Percentiles rank a stretch among this genome's conserved stretches.
Conservation (phyloP, 2,329 filamentous ascomycete species). For the Microcera coccophila region DNA sequence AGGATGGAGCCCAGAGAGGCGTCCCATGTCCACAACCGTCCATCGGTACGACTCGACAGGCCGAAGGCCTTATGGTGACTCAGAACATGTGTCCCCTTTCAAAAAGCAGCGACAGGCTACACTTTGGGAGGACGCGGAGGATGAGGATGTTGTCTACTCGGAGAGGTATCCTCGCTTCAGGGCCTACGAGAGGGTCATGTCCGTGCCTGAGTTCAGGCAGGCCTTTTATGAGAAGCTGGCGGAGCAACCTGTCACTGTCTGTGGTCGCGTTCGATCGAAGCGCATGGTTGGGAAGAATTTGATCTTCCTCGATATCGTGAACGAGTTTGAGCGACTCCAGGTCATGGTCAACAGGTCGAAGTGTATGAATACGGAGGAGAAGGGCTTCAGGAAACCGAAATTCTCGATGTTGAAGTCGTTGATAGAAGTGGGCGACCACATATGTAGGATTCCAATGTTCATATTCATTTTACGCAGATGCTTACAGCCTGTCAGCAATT, state of each 20-base stretch:
- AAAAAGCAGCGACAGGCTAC: constrained; percentile 34
- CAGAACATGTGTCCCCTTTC: constrained; percentile 32
- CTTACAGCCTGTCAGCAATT: constrained; percentile 50
- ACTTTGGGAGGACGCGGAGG: constrained; percentile 31
- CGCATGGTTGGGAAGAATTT: constrained; percentile 72
- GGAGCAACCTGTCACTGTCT: constrained; percentile 27
- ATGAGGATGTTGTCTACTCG: constrained; percentile 33
- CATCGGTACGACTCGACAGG: constrained; percentile 2
- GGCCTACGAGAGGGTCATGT: constrained; percentile 24
- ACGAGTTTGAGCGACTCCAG: constrained; percentile 70
- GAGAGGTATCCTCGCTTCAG: constrained; percentile 36
- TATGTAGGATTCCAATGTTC: constrained; percentile 56
- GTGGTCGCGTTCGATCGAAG: constrained; percentile 68
- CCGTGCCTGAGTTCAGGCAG: constrained; percentile 35
- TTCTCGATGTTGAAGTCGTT: constrained; percentile 62
- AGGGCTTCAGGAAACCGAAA: constrained; percentile 32
- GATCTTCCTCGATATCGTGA: constrained; percentile 76
- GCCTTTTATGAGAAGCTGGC: constrained; percentile 24
- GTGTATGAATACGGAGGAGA: constrained; percentile 34
- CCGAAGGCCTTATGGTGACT: constrained; percentile 16
- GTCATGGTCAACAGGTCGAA: constrained; percentile 67
- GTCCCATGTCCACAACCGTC: constrained; percentile 20
- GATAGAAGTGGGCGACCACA: constrained; percentile 76
- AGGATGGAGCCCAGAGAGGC: constrained; percentile 9
- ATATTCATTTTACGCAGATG: constrained; percentile 16